Evolutionary conservation across 331 rosid species (phyloP), one percentile per base, ranked within the genome.

Genomic region (Pyracantha coccinea): DNA sequence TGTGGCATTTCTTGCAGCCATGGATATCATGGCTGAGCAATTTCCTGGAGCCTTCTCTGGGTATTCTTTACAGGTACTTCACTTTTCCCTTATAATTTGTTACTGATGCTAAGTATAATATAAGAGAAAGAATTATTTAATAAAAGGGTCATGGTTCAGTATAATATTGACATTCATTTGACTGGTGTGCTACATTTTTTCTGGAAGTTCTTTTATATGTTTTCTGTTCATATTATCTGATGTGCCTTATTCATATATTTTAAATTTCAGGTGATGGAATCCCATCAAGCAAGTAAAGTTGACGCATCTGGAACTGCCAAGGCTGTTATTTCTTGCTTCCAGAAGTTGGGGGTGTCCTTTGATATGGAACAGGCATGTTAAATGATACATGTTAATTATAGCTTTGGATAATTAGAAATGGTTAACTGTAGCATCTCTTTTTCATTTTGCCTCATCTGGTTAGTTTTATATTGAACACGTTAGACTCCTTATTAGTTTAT

Each of bases 1-100:
- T 58, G 99, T 94, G 72, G 97, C 97, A 58, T 92, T 92, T 87
- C 97, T 94, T 72, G 97, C 97, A n/a, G 95, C 99, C 13, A 92
- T 94, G 97, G 97, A 94, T 77, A 88, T 90, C 44, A 88, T 94
- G 97, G 92, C 92, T 28, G 89, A 88, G 84, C 92, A 89, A 75
- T 91, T 89, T 83, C 97, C 97, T 73, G 96, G 96, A 71, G 97
- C 97, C 74, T 91, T 91, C 80, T 89, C 96, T 55, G 98, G 97
- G 28, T 93, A 93, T 82, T 89, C 96, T 44, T 80, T 93, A 27
- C 88, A 93, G 97, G 98, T 93, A 73, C 35, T 67, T 55, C 14
- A 20, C 10, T 54, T 8, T 53, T 71, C 11, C 32, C 32, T n/a
- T 31, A 23, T 45, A 17, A 24, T 24, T 16, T 24, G 33, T 15